phyloP scores from a whole-genome alignment of 2,329 filamentous ascomycete genomes.

The Paraconiothyrium brasiliense region DNA sequence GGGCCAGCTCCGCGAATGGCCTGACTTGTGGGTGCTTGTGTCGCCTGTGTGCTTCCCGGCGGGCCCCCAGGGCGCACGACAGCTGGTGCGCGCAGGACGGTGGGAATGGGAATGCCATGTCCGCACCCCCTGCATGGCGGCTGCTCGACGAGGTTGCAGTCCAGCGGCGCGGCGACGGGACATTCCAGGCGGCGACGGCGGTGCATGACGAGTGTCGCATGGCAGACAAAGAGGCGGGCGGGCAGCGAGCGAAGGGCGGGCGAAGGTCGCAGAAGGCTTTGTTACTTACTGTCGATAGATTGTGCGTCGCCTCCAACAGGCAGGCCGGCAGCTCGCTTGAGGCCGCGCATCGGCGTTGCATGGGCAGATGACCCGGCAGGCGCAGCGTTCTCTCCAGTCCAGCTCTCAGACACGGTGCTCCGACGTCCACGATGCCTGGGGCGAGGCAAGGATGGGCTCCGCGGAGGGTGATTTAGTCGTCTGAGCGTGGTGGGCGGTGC shows the following conservation, averaged over 20 bases:
- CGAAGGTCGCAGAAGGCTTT: not conserved
- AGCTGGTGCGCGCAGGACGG: not conserved
- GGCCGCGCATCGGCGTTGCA: not conserved
- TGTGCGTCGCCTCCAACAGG: not conserved
- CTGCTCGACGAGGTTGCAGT: slow-evolving; percentile 8
- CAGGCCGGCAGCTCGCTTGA: not conserved
- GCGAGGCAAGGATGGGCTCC: not conserved
- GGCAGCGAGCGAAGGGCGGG: not conserved
- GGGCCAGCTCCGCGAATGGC: not conserved
- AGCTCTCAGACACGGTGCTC: not conserved
- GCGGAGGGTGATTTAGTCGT: not conserved
- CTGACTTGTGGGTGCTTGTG: not conserved
- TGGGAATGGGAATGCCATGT: not conserved
- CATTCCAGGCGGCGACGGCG: not conserved
- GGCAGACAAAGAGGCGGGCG: not conserved
- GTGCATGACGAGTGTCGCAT: not conserved
- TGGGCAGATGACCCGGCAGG: not conserved
- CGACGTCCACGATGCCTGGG: not conserved
- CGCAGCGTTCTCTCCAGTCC: too few species aligned
- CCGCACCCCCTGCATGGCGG: not conserved
- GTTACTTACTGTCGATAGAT: too few species aligned
- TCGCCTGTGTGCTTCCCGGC: not conserved
- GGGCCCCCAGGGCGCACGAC: not conserved
- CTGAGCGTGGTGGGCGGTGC: not conserved
- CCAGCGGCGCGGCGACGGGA: too few species aligned